A percentile compares a stretch with the other conserved stretches of the same genome.
These are phyloP conservation scores for Phytophthora ohioensis DNA, from an alignment of 352 stramenopile species.

Conservation along the genomic window DNA sequence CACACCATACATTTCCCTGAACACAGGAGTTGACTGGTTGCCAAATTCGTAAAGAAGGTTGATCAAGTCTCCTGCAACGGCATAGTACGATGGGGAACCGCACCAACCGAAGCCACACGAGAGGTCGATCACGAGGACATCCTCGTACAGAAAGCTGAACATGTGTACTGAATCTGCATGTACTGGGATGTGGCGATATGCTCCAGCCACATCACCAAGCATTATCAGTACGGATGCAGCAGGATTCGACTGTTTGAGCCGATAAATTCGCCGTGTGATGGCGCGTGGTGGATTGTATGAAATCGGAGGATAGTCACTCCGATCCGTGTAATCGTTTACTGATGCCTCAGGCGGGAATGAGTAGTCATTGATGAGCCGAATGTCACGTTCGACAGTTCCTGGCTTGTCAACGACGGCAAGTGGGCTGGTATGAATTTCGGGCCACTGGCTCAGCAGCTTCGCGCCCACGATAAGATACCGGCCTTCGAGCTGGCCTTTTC, in stretches of 20 bases:
- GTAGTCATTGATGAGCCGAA: conserved; percentile 31
- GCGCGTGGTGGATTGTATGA: conserved; percentile 26
- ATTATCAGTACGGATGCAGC: conserved; percentile 24
- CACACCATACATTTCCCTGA: conserved; percentile 35
- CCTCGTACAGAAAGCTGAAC: conserved; percentile 21
- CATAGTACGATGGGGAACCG: conserved; percentile 36
- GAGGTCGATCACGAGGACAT: conserved; percentile 33
- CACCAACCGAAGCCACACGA: conserved; percentile 29
- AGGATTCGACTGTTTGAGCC: conserved; percentile 4
- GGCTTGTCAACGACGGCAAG: conserved; percentile 18
- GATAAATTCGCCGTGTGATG: conserved; percentile 26
- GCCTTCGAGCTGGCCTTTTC: conserved; percentile 15
- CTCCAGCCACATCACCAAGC: conserved; percentile 35
- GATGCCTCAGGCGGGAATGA: conserved; percentile 17
- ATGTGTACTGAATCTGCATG: conserved; percentile 17
- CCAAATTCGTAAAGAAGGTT: conserved; percentile 25
- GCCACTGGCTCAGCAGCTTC: conserved; percentile 2
- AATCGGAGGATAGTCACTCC: conserved; percentile 16
- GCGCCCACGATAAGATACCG: conserved; percentile 18
- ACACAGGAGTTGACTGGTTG: neutral
- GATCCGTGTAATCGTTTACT: conserved; percentile 37
- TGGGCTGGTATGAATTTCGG: conserved; percentile 21
- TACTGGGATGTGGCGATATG: conserved; percentile 40
- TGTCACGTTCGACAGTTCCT: neutral
- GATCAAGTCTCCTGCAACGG: conserved; percentile 21